Evolutionary conservation across 345 rosid species (phyloP), one percentile per base, ranked within the genome.

Genomic region (Acer campestre): DNA sequence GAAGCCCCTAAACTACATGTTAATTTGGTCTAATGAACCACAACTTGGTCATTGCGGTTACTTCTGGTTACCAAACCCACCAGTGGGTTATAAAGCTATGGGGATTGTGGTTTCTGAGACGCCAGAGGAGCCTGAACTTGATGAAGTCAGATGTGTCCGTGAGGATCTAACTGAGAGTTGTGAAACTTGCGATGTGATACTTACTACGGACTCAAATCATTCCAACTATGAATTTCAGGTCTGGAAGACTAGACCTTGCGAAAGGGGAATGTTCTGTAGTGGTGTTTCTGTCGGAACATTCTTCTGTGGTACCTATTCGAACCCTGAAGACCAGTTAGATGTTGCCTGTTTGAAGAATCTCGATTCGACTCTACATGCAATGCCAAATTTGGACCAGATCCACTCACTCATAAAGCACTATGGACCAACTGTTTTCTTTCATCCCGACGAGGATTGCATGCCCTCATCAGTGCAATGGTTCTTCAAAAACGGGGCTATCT

Each of bases 401-500:
- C 93, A 92, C 3, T 87, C 94, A 0, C 78, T 93, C 38, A 92
- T 95, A 62, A 23, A 84, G 68, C 93, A 93, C 56, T 95, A 89
- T 7, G 98, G 98, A 38, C 95, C 98, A 42, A 89, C 90, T 0
- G 92, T 95, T 40, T 95, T 82, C 90, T 95, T 95, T 85, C 98
- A 95, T 80, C 98, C 98, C 0, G 92, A 93, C 12, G 98, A 95
- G 77, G 82, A 72, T 69, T 95, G 84, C 84, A 67, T 95, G 91
- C 98, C 98, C 14, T 95, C 98, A 0, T 93, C 98, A 0, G 93
- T 95, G 56, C 87, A 79, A 63, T 95, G 98, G 98, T 92, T 93
- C 80, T 95, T 93, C 82, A 93, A 92, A 77, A 92, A 92, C 16
- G 98, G 98, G 35, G 97, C 98, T 11, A 85, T 91, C 73, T 38